Base-by-base conservation (phyloP, 2,329 filamentous ascomycete species). In the Ceratocystis albifundus region DNA sequence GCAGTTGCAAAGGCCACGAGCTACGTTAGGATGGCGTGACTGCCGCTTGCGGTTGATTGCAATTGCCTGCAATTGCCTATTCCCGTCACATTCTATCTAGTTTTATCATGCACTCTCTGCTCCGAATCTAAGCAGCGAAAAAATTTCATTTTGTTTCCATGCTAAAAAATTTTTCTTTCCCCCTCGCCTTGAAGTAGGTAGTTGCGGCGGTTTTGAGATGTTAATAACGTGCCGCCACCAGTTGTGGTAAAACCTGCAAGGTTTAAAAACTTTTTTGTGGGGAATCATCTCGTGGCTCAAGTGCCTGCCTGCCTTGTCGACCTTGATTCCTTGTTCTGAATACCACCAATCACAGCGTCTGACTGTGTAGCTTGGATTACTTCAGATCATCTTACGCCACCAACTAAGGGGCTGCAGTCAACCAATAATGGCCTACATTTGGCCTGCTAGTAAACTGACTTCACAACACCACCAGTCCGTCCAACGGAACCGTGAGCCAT, bases 201-300 rank as follows among this genome's bases (percentile, higher is more conserved):
- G 53, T 28, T 30, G 25, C 53, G 53, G 53, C 30, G 36, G 36
- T 57, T 57, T 32, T 57, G 53, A 30, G 22, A 57, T 57, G 53
- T 50, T 50, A 20, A n/a, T 50, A 50, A 50, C 46, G 46, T 50
- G 46, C 46, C 46, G 36, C 36, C 36, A 28, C 22, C 17, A 57
- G 25, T 25, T 57, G 10, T 30, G 1, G 6, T 57, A 15, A 22
- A 28, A 28, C 5, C 15, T 57, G 53, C 53, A 57, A 57, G 53
- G 53, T 57, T 57, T 57, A 57, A 57, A 57, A 57, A 32, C 53
- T 46, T 62, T 64, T 64, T 64, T 64, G 62, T 64, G 62, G 62
- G 48, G 62, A 55, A 55, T 57, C 48, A 48, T 48, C n/a, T 64
- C 32, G 25, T 57, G 53, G 53, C 53, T 22, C 53, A 28, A 57